Evolutionary conservation across 164 flowering plant genomes (phyloP).

Genomic region (Nymphaea thermarum): DNA sequence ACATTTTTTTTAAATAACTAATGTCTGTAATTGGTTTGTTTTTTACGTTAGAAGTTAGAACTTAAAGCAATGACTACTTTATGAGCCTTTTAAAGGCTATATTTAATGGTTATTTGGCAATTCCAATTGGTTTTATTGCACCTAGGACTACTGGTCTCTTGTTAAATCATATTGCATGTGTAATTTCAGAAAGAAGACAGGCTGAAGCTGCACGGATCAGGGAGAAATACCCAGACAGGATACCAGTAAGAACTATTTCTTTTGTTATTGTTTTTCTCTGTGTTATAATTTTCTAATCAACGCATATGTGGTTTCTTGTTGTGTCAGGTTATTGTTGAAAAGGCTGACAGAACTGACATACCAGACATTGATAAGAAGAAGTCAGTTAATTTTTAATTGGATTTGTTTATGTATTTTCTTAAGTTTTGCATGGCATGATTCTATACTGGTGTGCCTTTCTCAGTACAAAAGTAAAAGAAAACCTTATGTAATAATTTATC

Average conservation of each 20-base stretch:
- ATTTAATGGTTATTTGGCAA: neutral
- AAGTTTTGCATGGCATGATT: neutral
- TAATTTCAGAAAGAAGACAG: conserved; percentile 58
- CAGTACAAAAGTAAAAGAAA: no score
- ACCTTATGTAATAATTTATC: no score
- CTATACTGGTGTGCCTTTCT: neutral
- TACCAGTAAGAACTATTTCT: conserved; percentile 40
- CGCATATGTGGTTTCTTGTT: neutral
- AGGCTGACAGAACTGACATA: conserved; percentile 71
- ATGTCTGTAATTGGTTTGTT: no score
- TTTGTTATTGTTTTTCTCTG: neutral
- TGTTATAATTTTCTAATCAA: neutral
- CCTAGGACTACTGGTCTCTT: no score
- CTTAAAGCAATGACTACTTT: no score
- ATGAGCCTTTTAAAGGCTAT: no score
- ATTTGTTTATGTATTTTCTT: no score
- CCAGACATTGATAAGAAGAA: conserved; percentile 92
- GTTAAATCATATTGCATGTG: neutral
- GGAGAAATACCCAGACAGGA: conserved; percentile 83
- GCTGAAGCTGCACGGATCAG: conserved; percentile 81
- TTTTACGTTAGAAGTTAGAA: no score
- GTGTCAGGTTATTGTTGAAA: conserved; percentile 72
- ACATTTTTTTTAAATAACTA: no score
- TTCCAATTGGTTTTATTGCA: neutral
- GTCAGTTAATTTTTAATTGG: conserved; percentile 25